Evolutionary conservation across 257 asterid genomes (phyloP), one percentile per base, ranked within the genome.

Genomic region (Cruciata laevipes): DNA sequence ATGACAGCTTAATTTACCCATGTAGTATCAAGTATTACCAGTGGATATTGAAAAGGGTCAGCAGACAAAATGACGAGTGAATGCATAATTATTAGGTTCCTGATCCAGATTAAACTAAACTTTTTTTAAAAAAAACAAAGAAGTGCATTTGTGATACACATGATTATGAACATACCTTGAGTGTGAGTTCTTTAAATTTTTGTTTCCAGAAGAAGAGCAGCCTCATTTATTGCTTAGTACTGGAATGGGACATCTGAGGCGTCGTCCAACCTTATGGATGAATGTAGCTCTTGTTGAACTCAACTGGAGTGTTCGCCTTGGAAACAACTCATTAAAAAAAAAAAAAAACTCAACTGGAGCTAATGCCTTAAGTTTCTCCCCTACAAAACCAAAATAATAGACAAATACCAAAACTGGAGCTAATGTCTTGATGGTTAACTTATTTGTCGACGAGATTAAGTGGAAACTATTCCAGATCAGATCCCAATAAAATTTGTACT

Each of bases 201-300:
- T n/a, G n/a, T n/a, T n/a, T n/a, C n/a, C n/a, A n/a, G n/a, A n/a
- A n/a, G n/a, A n/a, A n/a, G n/a, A 60, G 79, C 70, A 72, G 69
- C 72, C 67, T 58, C 62, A 64, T 59, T 74, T 72, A 71, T 71
- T 62, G 70, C 77, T 78, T 55, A 32, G 9, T 33, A 57, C 70
- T 42, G 71, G 70, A 47, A n/a, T 69, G 78, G 55, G 71, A 55
- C 77, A 71, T 64, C 42, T 71, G 63, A 63, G 47, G 67, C 77
- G 58, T 77, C 75, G 73, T 73, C 74, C 60, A 57, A 58, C 55
- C 42, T 37, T 71, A 44, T 69, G 70, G 68, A 58, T 47, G 35
- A 60, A 66, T 6, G 61, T 61, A 72, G 52, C 75, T 76, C 16
- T 17, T 6, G 62, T 49, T 69, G 30, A n/a, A n/a, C n/a, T n/a